A percentile compares a stretch with the other conserved stretches of the same genome.
Conservation (phyloP, 345 rosid species). For the Murraya koenigii region DNA sequence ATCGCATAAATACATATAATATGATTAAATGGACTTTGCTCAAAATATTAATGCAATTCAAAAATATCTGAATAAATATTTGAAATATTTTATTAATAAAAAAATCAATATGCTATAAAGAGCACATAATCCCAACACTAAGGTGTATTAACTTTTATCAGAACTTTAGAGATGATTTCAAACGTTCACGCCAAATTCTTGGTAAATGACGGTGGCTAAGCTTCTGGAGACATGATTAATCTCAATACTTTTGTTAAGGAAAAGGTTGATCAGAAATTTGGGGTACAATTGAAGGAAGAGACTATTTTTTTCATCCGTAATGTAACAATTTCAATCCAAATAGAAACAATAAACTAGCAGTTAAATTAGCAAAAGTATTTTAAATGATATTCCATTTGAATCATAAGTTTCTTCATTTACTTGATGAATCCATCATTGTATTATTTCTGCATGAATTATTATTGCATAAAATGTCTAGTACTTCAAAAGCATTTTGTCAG, state of each 20-base stretch:
- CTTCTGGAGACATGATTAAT: slow-evolving; percentile 36
- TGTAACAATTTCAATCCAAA: not conserved
- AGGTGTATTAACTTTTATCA: not conserved
- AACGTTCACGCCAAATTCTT: slow-evolving; percentile 33
- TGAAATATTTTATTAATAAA: too few relatives aligned
- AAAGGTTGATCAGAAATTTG: slow-evolving; percentile 23
- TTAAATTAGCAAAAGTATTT: not conserved
- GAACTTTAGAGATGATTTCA: slow-evolving; percentile 36
- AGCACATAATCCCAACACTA: too few relatives aligned
- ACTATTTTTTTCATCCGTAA: slow-evolving; percentile 20
- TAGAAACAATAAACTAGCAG: not conserved
- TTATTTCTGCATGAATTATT: not conserved
- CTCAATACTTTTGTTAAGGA: slow-evolving; percentile 33
- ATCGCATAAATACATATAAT: too few relatives aligned
- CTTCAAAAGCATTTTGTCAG: slow-evolving; percentile 33
- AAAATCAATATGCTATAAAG: too few relatives aligned
- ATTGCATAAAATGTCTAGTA: slow-evolving; percentile 3
- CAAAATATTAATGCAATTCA: too few relatives aligned
- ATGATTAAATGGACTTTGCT: too few relatives aligned
- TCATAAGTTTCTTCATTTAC: not conserved
- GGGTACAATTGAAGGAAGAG: slow-evolving; percentile 26
- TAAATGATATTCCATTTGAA: slow-evolving; percentile 5
- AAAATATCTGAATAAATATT: too few relatives aligned
- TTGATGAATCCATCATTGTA: not conserved
- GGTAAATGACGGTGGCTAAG: slow-evolving; percentile 12